These are phyloP conservation scores for Starmerella potacharoeniae DNA, from an alignment of 805 yeast genomes.

Conservation along the genomic window DNA sequence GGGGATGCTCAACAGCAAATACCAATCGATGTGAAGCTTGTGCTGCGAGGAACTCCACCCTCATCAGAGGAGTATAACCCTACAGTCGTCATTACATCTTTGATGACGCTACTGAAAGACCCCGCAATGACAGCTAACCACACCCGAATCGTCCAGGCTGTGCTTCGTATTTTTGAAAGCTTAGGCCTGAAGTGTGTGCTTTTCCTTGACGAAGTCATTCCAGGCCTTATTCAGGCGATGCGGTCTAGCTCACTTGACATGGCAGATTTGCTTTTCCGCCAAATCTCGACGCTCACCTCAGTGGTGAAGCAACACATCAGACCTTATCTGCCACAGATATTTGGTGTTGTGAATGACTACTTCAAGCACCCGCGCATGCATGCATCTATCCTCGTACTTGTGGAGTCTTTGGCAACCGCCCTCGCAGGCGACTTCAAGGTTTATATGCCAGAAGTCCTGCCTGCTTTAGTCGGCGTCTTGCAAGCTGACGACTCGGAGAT, in stretches of 20 bases:
- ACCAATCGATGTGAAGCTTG: conserved; percentile 74
- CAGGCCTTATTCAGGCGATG: conserved; percentile 79
- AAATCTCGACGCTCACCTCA: conserved; percentile 61
- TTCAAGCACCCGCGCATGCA: conserved; percentile 56
- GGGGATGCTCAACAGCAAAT: conserved; percentile 66
- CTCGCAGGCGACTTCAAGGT: conserved; percentile 86
- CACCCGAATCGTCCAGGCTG: conserved; percentile 85
- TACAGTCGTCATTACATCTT: conserved; percentile 78
- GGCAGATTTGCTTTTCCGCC: conserved; percentile 82
- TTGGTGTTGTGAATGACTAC: conserved; percentile 62
- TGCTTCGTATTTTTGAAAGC: conserved; percentile 80
- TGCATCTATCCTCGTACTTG: conserved; percentile 62
- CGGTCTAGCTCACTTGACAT: conserved; percentile 56
- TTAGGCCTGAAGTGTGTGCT: conserved; percentile 81
- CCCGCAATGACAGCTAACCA: conserved; percentile 77
- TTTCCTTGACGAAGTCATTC: conserved; percentile 77
- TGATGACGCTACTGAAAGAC: conserved; percentile 76
- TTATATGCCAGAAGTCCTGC: conserved; percentile 65
- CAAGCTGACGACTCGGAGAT: conserved; percentile 52
- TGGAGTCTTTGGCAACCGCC: conserved; percentile 76
- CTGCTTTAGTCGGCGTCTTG: conserved; percentile 61
- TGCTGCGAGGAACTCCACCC: conserved; percentile 92
- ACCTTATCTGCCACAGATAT: conserved; percentile 66
- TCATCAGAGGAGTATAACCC: conserved; percentile 85
- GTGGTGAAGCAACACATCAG: conserved; percentile 86